Conservation (phyloP, 163 green algal genomes). For the Scenedesmus sp. region DNA sequence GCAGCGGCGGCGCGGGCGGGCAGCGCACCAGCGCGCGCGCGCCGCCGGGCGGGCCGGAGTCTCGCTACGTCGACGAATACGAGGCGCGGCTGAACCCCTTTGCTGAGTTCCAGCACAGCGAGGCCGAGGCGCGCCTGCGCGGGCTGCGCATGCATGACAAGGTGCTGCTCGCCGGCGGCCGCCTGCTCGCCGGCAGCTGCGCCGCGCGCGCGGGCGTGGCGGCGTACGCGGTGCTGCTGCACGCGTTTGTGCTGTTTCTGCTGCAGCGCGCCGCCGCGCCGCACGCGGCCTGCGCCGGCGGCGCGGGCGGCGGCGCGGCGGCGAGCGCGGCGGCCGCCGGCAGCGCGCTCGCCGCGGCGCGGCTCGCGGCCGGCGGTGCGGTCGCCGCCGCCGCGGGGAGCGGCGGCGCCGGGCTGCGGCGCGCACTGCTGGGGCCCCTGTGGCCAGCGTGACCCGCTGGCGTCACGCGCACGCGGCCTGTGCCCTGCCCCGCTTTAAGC, state of each 20-base stretch:
- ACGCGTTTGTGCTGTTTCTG: constrained; percentile 64
- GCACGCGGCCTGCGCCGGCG: background rate
- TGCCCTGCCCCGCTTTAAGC: no score
- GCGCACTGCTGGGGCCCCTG: no score
- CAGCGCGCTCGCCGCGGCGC: no score
- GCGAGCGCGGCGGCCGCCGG: background rate
- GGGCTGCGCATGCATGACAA: constrained; percentile 58
- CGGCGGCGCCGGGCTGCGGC: no score
- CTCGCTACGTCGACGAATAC: constrained; percentile 50
- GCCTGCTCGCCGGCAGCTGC: constrained; percentile 55
- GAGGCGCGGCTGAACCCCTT: constrained; percentile 66
- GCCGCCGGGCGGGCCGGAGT: constrained; percentile 37
- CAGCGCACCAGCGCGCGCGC: background rate
- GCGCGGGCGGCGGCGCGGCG: background rate
- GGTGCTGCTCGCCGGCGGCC: constrained; percentile 55
- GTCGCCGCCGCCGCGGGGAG: no score
- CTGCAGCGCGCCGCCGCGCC: constrained; percentile 18
- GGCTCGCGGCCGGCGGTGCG: no score
- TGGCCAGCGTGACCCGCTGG: no score
- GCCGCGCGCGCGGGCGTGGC: constrained; percentile 56
- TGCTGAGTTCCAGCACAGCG: constrained; percentile 63
- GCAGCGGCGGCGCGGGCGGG: background rate
- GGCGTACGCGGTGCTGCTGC: constrained; percentile 61
- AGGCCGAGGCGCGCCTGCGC: constrained; percentile 44
- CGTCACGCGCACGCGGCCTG: no score